Evolutionary conservation across 2,329 filamentous ascomycete species (phyloP).

Genomic region (Fusarium dimerum): DNA sequence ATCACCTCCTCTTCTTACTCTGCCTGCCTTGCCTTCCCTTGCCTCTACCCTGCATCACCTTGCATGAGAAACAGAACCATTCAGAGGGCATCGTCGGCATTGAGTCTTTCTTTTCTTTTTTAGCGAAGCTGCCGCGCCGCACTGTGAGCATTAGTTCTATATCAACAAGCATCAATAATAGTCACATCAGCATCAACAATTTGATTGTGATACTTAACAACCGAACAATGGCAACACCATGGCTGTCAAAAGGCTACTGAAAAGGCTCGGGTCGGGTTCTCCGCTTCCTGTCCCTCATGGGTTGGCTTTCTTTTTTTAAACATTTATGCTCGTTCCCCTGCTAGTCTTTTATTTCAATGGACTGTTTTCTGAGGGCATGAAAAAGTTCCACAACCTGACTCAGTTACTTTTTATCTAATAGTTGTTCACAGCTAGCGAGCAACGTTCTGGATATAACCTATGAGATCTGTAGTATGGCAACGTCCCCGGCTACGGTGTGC

Average conservation of each 20-base stretch:
- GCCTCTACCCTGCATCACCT: constrained; percentile 4
- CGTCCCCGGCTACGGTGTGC: too few species aligned
- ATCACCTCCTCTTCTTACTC: constrained; percentile 1
- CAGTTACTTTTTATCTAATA: too few species aligned
- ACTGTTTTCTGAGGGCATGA: too few species aligned
- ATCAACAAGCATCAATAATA: constrained; percentile 1
- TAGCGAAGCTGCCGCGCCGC: background rate
- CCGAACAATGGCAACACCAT: background rate
- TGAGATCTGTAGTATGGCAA: too few species aligned
- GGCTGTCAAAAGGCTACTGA: background rate
- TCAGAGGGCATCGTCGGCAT: constrained; percentile 1
- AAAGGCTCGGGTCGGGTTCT: background rate
- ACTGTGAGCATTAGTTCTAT: background rate
- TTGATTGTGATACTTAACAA: background rate
- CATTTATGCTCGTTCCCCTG: background rate
- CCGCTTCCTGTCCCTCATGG: too few species aligned
- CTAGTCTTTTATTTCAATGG: background rate
- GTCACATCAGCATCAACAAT: background rate
- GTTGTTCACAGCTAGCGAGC: too few species aligned
- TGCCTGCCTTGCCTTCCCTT: constrained; percentile 9
- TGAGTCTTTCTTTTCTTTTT: background rate
- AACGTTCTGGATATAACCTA: too few species aligned
- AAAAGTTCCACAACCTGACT: too few species aligned
- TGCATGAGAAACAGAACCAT: constrained; percentile 24
- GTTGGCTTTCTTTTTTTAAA: background rate